Base-by-base conservation (phyloP, 345 rosid species). In the Erodium maritimum region DNA sequence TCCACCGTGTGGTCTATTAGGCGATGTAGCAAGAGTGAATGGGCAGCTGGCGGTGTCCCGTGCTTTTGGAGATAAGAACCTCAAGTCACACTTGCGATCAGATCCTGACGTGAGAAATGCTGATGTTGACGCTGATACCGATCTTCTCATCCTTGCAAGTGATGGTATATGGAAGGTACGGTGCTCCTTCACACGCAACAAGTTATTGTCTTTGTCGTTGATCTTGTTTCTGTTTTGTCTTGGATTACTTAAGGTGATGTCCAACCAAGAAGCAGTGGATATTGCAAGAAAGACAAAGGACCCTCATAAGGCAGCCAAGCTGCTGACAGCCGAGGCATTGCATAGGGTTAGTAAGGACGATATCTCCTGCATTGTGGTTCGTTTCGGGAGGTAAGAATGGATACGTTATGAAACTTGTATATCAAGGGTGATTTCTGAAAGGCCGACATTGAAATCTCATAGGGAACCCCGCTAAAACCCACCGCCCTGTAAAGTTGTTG, bases 41-140 rank as follows among this genome's bases (percentile, higher is more conserved):
- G 89, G 89, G 19, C 89, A 83, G 71, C 72, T 83, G 58, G 86
- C 89, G 0, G 86, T 83, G 69, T 78, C 89, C 17, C 89, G 89
- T 63, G 89, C 89, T 19, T 83, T 83, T 54, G 89, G 89, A n/a
- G 89, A 83, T 65, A 80, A 77, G 71, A 81, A 77, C 64, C 86
- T 83, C 22, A 83, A 83, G 66, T 76, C 79, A 33, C 89, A 83
- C 69, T 67, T 83, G 58, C 71, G 89, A 21, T 83, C 90, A 17
- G 90, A 83, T 75, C 90, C 90, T 13, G 90, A 83, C 19, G 59
- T 81, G 51, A 70, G 25, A 59, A 53, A 18, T 61, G 62, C 73
- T n/a, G 72, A 37, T 17, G 34, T 83, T 33, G 72, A 75, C 55
- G 55, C 53, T 5, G 63, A 69, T 5, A 79, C 84, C 4, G 90